Conservation (phyloP, 1,284 basidiomycete species). For the Psilocybe mexicana region DNA sequence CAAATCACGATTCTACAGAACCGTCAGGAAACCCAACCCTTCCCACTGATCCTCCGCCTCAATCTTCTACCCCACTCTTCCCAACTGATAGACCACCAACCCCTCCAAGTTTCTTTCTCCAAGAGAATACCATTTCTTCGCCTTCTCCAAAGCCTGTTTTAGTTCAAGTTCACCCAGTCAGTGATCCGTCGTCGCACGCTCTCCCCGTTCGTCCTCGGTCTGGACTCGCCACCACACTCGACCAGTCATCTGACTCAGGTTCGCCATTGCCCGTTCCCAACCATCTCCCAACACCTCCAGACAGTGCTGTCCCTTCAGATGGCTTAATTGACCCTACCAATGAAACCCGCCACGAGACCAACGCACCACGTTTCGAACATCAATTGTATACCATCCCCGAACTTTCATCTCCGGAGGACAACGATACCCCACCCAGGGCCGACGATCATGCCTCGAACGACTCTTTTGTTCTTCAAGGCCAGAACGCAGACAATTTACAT, state of each 20-base stretch:
- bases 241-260: constrained; percentile 24
- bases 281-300: constrained; percentile 35
- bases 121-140: constrained; percentile 22
- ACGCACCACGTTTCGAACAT: constrained; percentile 24
- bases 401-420: constrained; percentile 31
- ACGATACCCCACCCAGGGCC: constrained; percentile 15
- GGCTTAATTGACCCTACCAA: constrained; percentile 17
- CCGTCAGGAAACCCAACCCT: constrained; percentile 12
- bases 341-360: constrained; percentile 13
- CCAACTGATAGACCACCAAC: constrained; percentile 23
- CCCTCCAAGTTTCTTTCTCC: constrained; percentile 31
- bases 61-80: constrained; percentile 15
- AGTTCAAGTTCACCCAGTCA: constrained; percentile 18
- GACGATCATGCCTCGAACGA: constrained; percentile 4
- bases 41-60: constrained; percentile 14
- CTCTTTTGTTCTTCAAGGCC: not conserved
- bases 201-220: constrained; percentile 30
- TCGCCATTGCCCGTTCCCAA: constrained; percentile 27
- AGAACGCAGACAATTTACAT: not conserved
- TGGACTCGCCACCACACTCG: constrained; percentile 27
- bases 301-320: constrained; percentile 30
- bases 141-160: constrained; percentile 25
- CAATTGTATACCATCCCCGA: constrained; percentile 37
- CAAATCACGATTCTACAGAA: constrained; percentile 15
- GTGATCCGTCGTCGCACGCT: constrained; percentile 15